phyloP scores from a whole-genome alignment of 2,329 filamentous ascomycete genomes.

The Sarocladium strictum region DNA sequence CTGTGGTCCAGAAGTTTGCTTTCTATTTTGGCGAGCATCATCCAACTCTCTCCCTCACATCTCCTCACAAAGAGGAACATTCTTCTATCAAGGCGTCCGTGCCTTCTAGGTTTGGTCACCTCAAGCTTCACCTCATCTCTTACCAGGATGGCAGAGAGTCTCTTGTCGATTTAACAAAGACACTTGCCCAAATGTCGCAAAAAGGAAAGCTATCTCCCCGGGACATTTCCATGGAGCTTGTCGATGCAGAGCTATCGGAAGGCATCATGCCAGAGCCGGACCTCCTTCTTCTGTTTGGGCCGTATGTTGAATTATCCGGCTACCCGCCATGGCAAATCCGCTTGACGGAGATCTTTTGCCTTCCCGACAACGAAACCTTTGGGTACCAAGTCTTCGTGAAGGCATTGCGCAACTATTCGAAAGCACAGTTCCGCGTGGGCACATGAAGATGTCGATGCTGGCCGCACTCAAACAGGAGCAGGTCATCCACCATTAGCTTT shows the following conservation, averaged over 20 bases:
- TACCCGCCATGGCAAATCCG: constrained; percentile 97
- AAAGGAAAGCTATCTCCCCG: constrained; percentile 71
- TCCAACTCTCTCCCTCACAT: constrained; percentile 58
- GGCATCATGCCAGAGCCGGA: constrained; percentile 85
- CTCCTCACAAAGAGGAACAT: constrained; percentile 35
- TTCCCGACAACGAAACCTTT: constrained; percentile 72
- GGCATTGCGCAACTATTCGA: constrained; percentile 76
- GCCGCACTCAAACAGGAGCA: background rate
- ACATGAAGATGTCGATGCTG: constrained; percentile 33
- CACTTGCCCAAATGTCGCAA: constrained; percentile 91
- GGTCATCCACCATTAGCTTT: background rate
- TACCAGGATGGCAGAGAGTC: constrained; percentile 87
- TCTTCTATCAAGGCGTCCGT: constrained; percentile 21
- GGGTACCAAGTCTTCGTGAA: constrained; percentile 91
- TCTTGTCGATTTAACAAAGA: constrained; percentile 91
- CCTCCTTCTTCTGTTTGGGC: constrained; percentile 79
- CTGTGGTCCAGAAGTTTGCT: constrained; percentile 71
- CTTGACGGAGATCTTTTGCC: constrained; percentile 85
- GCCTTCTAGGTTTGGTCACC: constrained; percentile 29
- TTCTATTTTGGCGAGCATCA: constrained; percentile 79
- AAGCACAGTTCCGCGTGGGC: constrained; percentile 83
- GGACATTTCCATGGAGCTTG: constrained; percentile 79
- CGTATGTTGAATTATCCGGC: constrained; percentile 75
- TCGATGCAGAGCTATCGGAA: constrained; percentile 80
- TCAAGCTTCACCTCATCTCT: constrained; percentile 72